These are phyloP conservation scores for Daedaleopsis nitida DNA, from an alignment of 768 basidiomycete genomes.

Conservation along the genomic window DNA sequence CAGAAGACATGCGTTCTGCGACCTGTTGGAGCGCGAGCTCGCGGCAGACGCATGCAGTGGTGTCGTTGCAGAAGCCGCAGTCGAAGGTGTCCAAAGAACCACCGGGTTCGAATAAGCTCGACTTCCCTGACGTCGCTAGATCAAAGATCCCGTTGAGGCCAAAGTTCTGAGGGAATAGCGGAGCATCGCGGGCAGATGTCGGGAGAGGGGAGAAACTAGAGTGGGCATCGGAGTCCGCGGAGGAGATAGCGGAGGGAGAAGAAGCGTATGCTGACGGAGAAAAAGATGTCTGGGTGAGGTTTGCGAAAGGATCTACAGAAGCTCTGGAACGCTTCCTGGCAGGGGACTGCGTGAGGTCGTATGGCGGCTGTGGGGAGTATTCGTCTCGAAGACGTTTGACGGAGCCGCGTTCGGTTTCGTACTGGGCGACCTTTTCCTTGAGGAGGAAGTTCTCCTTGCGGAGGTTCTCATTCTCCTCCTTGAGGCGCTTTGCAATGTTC, in stretches of 20 bases:
- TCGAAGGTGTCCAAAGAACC: conserved; percentile 49
- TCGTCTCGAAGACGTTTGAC: conserved; percentile 64
- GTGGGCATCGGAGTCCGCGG: conserved; percentile 44
- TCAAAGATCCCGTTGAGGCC: conserved; percentile 37
- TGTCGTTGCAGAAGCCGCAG: conserved; percentile 78
- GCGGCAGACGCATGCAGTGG: conserved; percentile 75
- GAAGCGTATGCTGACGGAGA: conserved; percentile 20
- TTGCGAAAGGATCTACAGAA: conserved; percentile 17
- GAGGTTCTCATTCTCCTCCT: conserved; percentile 82
- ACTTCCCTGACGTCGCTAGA: conserved; percentile 37
- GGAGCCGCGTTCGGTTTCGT: conserved; percentile 37
- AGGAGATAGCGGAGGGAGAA: conserved; percentile 32
- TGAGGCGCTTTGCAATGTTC: conserved; percentile 77
- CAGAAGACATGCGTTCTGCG: conserved; percentile 25
- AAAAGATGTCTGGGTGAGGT: conserved; percentile 17
- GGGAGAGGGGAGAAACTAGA: conserved; percentile 36
- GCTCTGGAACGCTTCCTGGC: conserved; percentile 43
- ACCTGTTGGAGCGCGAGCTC: conserved; percentile 59
- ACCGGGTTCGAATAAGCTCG: conserved; percentile 27
- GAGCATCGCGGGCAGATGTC: conserved; percentile 27
- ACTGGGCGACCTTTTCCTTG: conserved; percentile 41
- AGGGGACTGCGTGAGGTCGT: conserved; percentile 27
- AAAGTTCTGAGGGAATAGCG: conserved; percentile 35
- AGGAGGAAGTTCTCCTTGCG: conserved; percentile 67
- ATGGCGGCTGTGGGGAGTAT: conserved; percentile 38